Conservation (phyloP, 169 alveolate genomes). For the Neospora caninum region DNA sequence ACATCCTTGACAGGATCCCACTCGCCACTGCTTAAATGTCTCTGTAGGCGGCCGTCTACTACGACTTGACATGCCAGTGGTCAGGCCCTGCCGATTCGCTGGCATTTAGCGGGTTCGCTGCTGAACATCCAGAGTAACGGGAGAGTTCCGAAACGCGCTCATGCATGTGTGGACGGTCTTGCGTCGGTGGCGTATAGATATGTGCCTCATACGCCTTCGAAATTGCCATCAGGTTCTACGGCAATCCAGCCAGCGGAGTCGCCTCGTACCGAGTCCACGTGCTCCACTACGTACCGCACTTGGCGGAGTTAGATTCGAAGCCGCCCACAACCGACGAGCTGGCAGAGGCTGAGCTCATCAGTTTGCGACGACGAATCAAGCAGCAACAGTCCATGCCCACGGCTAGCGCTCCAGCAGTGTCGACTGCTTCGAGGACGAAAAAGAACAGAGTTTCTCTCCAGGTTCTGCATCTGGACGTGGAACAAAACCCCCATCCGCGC, state of each 20-base stretch:
- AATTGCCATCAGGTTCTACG: not conserved
- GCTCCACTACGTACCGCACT: not conserved
- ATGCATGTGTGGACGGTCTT: too few relatives aligned
- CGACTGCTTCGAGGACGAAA: not conserved
- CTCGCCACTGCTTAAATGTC: too few relatives aligned
- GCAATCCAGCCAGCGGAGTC: not conserved
- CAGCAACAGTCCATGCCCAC: not conserved
- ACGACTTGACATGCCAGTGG: too few relatives aligned
- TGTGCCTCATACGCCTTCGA: too few relatives aligned
- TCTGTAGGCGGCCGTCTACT: too few relatives aligned
- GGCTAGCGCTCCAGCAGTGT: not conserved
- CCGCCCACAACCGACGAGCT: not conserved
- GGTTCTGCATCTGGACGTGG: not conserved
- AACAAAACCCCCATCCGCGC: not conserved
- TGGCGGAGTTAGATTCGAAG: not conserved
- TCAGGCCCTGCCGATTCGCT: too few relatives aligned
- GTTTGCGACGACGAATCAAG: not conserved
- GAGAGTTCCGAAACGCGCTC: too few relatives aligned
- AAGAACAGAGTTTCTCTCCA: not conserved
- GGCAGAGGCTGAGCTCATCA: slow-evolving; percentile 3
- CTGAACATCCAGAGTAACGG: too few relatives aligned
- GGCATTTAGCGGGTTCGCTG: too few relatives aligned
- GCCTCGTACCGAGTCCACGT: slow-evolving; percentile 21
- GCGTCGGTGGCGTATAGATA: too few relatives aligned
- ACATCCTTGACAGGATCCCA: too few relatives aligned